phyloP scores from a whole-genome alignment of 345 rosid genomes.

The Moricandia moricandioides region DNA sequence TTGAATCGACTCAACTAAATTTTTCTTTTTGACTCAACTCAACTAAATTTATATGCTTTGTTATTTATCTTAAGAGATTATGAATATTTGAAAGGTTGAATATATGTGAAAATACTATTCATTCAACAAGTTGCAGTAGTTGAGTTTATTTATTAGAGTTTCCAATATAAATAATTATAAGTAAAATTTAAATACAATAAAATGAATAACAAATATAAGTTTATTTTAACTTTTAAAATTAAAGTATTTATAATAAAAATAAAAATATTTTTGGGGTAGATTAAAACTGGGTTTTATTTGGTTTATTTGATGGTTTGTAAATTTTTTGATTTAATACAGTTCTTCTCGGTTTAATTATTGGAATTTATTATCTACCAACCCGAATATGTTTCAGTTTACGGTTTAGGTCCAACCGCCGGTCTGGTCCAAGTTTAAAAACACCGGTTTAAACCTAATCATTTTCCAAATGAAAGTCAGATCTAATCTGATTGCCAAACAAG shows the following conservation, averaged over 20 bases:
- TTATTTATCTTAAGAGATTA: too few species aligned
- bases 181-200: too few species aligned
- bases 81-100: too few species aligned
- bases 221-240: too few species aligned
- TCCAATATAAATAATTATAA: too few species aligned
- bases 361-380: not conserved
- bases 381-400: not conserved
- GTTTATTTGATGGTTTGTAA: not conserved
- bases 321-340: not conserved
- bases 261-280: not conserved
- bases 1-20: not conserved
- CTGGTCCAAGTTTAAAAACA: not conserved
- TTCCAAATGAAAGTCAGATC: not conserved
- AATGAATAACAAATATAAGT: too few species aligned
- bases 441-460: not conserved
- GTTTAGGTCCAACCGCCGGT: not conserved
- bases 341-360: not conserved
- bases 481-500: slow-evolving; percentile 20
- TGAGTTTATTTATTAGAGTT: too few species aligned
- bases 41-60: not conserved
- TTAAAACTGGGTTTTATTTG: too few species aligned
- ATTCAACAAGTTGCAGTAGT: not conserved
- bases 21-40: too few species aligned
- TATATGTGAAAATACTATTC: not conserved
- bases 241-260: too few species aligned